Conservation (phyloP, 768 basidiomycete genomes). For the Suillus clintonianus region DNA sequence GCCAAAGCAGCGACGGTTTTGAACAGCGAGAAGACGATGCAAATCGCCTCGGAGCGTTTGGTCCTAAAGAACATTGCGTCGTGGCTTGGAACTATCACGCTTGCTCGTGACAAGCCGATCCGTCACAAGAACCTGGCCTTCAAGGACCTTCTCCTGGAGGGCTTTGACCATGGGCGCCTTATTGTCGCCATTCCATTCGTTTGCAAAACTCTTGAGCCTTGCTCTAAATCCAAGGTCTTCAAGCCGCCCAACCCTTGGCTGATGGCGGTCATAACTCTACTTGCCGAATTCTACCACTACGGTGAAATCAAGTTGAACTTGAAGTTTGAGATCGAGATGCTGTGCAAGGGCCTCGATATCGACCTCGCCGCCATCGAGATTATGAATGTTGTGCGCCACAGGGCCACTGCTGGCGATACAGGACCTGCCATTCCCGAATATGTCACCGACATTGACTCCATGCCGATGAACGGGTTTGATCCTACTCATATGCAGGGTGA, state of each 20-base stretch:
- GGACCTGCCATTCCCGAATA: constrained; percentile 76
- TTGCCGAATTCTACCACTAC: constrained; percentile 96
- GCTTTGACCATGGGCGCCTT: constrained; percentile 88
- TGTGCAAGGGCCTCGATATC: constrained; percentile 90
- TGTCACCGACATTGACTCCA: constrained; percentile 74
- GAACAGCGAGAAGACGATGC: constrained; percentile 89
- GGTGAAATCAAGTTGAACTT: constrained; percentile 95
- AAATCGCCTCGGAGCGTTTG: constrained; percentile 81
- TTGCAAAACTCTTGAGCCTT: constrained; percentile 94
- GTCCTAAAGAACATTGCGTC: constrained; percentile 92
- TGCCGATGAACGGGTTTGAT: constrained; percentile 76
- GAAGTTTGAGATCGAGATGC: constrained; percentile 97
- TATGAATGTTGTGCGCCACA: constrained; percentile 76
- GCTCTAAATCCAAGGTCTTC: constrained; percentile 89
- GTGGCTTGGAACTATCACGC: constrained; percentile 93
- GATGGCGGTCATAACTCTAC: constrained; percentile 89
- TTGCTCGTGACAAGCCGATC: constrained; percentile 91
- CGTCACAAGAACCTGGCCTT: constrained; percentile 91
- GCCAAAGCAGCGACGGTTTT: constrained; percentile 82
- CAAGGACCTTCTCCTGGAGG: constrained; percentile 96
- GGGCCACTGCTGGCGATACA: constrained; percentile 62
- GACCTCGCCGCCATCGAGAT: constrained; percentile 85
- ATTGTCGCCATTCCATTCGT: constrained; percentile 97
- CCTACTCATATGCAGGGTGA: constrained; percentile 50
- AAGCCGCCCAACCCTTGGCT: constrained; percentile 97